Base-by-base conservation (phyloP, 495 filamentous ascomycete species). In the Neurospora sp. region DNA sequence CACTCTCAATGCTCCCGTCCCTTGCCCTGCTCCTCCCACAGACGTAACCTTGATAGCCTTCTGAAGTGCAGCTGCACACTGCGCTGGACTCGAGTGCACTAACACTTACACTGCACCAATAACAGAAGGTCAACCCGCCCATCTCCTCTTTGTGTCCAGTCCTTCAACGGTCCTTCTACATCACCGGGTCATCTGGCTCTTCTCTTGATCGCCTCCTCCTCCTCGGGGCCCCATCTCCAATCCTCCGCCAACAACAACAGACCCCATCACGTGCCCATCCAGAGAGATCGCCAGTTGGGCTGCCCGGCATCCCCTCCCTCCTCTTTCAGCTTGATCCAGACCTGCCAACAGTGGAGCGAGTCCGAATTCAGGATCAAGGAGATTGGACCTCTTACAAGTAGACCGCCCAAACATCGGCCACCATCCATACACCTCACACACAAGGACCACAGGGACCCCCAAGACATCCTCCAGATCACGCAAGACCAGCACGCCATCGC, bases 401-500 rank as follows among this genome's bases (percentile, higher is more conserved):
- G 53, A 66, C 53, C 53, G 27, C 53, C 53, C 53, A 59, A 22
- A 59, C 20, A 46, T n/a, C 42, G 42, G 9, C 11, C 48, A 22
- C 20, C 20, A 27, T 22, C 10, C 48, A 59, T 53, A 61, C 53
- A 22, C 27, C 27, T 31, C 22, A 27, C 22, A 11, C 46, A 59
- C 48, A 59, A 59, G 48, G 20, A 59, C 48, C 20, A 59, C 20
- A 59, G 48, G 48, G 48, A 20, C 0, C 46, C 46, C 48, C 48
- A 59, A 59, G 48, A 59, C 48, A 31, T 61, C 22, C 2, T 16
- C 53, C 22, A 31, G 53, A 61, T 61, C 53, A 61, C 53, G 53
- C 53, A 61, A 61, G 53, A 31, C 27, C 74, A 81, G 79, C 79
- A 81, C 79, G 79, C 78, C 68, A 81, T 81, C 75, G 72, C 39